These are phyloP conservation scores for Saccharomycopsis fibuligera DNA, from an alignment of 805 yeast genomes.

Conservation along the genomic window DNA sequence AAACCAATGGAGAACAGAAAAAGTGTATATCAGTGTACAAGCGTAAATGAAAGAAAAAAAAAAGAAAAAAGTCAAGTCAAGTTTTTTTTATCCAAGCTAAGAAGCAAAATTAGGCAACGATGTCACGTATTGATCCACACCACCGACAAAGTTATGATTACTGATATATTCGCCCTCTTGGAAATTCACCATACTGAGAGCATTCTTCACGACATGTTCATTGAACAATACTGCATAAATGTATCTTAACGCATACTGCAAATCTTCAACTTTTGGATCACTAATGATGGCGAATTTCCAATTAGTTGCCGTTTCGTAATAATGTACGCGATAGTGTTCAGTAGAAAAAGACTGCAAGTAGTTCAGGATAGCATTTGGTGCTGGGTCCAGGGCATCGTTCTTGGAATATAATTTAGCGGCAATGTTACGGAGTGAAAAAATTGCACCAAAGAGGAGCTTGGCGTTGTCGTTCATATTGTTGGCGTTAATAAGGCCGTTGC, in stretches of 20 bases:
- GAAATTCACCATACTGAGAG: slow-evolving; percentile 54
- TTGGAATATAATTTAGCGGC: slow-evolving; percentile 43
- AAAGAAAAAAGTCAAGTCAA: not conserved
- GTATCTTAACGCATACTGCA: slow-evolving; percentile 49
- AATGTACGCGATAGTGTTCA: slow-evolving; percentile 72
- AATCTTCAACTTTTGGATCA: slow-evolving; percentile 51
- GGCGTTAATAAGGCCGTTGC: slow-evolving; percentile 39
- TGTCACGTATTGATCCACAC: slow-evolving; percentile 42
- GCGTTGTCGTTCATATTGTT: slow-evolving; percentile 64
- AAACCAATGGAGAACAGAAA: not conserved
- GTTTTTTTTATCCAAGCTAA: not conserved
- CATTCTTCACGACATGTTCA: slow-evolving; percentile 56
- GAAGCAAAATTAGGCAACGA: slow-evolving; percentile 15
- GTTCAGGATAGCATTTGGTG: slow-evolving; percentile 25
- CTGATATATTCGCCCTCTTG: slow-evolving; percentile 43
- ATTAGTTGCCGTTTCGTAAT: slow-evolving; percentile 72
- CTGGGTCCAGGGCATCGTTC: not conserved
- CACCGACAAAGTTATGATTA: slow-evolving; percentile 49
- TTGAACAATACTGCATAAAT: slow-evolving; percentile 56
- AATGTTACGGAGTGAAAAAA: slow-evolving; percentile 72
- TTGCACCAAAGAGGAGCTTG: slow-evolving; percentile 78
- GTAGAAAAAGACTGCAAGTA: slow-evolving; percentile 55
- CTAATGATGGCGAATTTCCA: slow-evolving; percentile 69
- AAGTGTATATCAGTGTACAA: not conserved
- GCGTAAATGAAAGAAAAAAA: not conserved